Percentiles rank a stretch among this genome's conserved stretches.
These are phyloP conservation scores for Climacium dendroides DNA, from an alignment of 225 moss, liverwort and hornwort genomes.

Conservation along the genomic window DNA sequence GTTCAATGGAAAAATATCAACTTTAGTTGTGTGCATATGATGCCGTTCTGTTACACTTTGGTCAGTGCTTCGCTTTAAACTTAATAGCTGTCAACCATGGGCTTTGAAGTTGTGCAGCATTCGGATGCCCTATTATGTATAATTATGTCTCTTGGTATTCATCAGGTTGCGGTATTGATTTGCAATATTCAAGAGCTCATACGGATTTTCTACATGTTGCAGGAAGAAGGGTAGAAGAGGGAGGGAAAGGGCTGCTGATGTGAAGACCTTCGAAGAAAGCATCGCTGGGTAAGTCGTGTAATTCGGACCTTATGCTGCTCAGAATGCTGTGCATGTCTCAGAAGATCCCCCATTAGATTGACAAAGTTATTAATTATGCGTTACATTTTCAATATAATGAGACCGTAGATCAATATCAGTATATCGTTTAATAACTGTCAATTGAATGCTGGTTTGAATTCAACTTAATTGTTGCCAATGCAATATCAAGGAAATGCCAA, in stretches of 20 bases:
- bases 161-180: background rate
- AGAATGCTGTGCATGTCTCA: background rate
- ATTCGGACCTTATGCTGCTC: background rate
- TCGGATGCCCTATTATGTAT: background rate
- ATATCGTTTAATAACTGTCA: background rate
- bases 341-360: background rate
- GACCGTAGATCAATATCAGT: too few relatives aligned
- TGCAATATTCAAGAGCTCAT: background rate
- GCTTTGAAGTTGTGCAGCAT: background rate
- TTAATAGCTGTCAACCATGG: background rate
- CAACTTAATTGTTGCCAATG: background rate
- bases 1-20: background rate
- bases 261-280: conserved; percentile 51
- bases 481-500: background rate
- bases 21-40: background rate
- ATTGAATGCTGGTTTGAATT: background rate
- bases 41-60: background rate
- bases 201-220: background rate
- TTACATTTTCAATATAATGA: background rate
- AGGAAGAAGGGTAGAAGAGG: conserved; percentile 60
- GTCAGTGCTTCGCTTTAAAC: background rate
- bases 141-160: background rate
- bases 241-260: conserved; percentile 48
- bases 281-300: conserved; percentile 27
- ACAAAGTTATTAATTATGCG: too few relatives aligned